phyloP scores from a whole-genome alignment of 805 yeast species.

The Cyberlindnera maritima region DNA sequence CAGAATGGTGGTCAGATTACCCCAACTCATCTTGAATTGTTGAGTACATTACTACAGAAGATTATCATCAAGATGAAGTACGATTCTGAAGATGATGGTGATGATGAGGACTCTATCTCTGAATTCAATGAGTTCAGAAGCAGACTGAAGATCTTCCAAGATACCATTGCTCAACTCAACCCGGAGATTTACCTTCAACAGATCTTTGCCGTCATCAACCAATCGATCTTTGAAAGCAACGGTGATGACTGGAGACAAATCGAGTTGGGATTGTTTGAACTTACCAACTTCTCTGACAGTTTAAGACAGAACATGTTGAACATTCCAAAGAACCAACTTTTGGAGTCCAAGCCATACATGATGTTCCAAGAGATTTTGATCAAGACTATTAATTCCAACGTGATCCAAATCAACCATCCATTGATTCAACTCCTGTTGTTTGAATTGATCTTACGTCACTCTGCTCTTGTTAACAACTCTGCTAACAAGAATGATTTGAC shows the following conservation, averaged over 20 bases:
- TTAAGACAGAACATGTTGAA: constrained; percentile 75
- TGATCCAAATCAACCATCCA: constrained; percentile 64
- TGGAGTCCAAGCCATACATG: constrained; percentile 60
- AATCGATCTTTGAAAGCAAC: constrained; percentile 36
- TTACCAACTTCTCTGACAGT: constrained; percentile 75
- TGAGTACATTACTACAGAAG: constrained; percentile 63
- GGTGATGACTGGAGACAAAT: constrained; percentile 69
- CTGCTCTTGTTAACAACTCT: constrained; percentile 52
- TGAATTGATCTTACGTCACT: constrained; percentile 81
- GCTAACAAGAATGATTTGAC: constrained; percentile 50
- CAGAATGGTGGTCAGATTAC: constrained; percentile 37
- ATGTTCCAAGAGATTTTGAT: constrained; percentile 59
- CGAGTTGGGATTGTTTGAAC: constrained; percentile 84
- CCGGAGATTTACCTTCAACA: constrained; percentile 61
- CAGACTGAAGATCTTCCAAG: constrained; percentile 77
- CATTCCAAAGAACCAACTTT: constrained; percentile 62
- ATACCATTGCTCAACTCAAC: constrained; percentile 63
- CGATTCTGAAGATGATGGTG: constrained; percentile 73
- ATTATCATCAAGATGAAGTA: constrained; percentile 76
- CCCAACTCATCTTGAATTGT: constrained; percentile 44
- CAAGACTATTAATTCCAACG: constrained; percentile 46
- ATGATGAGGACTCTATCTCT: constrained; percentile 69
- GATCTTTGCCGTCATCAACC: constrained; percentile 57
- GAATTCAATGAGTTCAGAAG: constrained; percentile 79
- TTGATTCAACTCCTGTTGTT: constrained; percentile 77